Evolutionary conservation across 768 basidiomycete genomes (phyloP), one percentile per base, ranked within the genome.

Genomic region (Lactifluus rugatus): DNA sequence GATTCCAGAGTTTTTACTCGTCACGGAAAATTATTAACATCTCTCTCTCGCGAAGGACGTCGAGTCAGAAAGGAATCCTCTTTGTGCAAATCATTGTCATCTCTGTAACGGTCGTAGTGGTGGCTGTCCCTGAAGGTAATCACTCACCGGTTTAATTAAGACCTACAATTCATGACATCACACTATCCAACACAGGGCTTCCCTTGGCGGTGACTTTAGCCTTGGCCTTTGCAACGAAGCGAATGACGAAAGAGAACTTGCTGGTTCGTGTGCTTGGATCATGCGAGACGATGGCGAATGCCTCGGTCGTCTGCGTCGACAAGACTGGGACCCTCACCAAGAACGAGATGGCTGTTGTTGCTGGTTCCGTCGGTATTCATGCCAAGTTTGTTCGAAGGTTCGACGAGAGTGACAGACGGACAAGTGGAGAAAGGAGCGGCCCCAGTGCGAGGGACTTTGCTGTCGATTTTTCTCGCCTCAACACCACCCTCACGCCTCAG

Each of bases 251-350:
- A 67, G 89, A 93, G 71, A 96, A 96, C 53, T 77, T 98, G 0
- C 82, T 99, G 44, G 96, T 98, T 31, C 93, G 95, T 54, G 90
- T 97, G 5, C 82, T 99, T 34, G 90, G 90, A 7, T 93, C 93
- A 13, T 98, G 95, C 71, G 96, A 99, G 74, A 98, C 93, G 0
- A 98, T 98, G 95, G 95, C 90, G 21, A 97, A 97, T 65, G 90
- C 95, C 5, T 94, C 89, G 21, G 93, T 97, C 58, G 82, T 97
- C 3, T 93, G 92, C 72, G 94, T 93, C 14, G 93, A 94, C 77
- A 94, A 95, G 75, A 95, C 93, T 2, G 95, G 95, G 37, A 97
- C 95, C 9, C 84, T 99, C 23, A 99, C 96, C 0, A 87, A 91
- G 68, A 98, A 98, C 73, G 75, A 74, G 64, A 99, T 99, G 96